Conservation (phyloP, 2,329 filamentous ascomycete species). For the Aspergillus arachidicola region DNA sequence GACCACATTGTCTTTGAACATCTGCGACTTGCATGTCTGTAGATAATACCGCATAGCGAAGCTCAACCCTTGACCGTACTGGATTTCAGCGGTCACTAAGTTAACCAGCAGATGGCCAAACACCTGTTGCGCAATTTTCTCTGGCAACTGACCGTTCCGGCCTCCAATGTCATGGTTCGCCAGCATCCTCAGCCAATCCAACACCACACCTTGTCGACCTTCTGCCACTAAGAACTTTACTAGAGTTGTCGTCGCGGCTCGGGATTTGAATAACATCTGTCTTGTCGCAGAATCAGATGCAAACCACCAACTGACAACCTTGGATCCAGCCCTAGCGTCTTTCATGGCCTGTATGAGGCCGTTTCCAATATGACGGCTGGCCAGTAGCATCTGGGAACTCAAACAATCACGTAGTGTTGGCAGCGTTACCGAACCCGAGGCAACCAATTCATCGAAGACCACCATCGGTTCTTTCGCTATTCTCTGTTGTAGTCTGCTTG, state of each 20-base stretch:
- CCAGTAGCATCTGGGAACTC: slow-evolving; percentile 35
- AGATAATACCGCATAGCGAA: slow-evolving; percentile 36
- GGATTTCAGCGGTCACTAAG: slow-evolving; percentile 37
- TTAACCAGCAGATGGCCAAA: slow-evolving; percentile 33
- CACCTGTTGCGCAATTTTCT: slow-evolving; percentile 20
- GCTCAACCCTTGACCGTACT: slow-evolving; percentile 35
- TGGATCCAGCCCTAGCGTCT: slow-evolving; percentile 36
- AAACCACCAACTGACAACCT: slow-evolving; percentile 44
- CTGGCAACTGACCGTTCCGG: slow-evolving; percentile 25
- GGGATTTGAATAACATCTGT: slow-evolving; percentile 34
- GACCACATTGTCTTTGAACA: slow-evolving; percentile 13
- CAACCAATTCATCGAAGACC: slow-evolving; percentile 42
- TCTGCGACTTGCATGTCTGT: slow-evolving; percentile 26
- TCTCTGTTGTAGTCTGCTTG: slow-evolving; percentile 20
- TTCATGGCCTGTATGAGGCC: slow-evolving; percentile 33
- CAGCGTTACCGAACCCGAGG: slow-evolving; percentile 37
- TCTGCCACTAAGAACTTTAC: slow-evolving; percentile 46
- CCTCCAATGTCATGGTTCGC: slow-evolving; percentile 30
- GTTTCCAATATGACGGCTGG: slow-evolving; percentile 24
- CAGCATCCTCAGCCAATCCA: slow-evolving; percentile 40
- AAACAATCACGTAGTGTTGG: slow-evolving; percentile 32
- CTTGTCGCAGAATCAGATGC: slow-evolving; percentile 37
- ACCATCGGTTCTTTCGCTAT: slow-evolving; percentile 36
- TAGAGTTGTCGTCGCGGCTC: slow-evolving; percentile 25
- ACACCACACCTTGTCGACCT: slow-evolving; percentile 34